Conservation (phyloP, 1,284 basidiomycete species). For the Malassezia nana region DNA sequence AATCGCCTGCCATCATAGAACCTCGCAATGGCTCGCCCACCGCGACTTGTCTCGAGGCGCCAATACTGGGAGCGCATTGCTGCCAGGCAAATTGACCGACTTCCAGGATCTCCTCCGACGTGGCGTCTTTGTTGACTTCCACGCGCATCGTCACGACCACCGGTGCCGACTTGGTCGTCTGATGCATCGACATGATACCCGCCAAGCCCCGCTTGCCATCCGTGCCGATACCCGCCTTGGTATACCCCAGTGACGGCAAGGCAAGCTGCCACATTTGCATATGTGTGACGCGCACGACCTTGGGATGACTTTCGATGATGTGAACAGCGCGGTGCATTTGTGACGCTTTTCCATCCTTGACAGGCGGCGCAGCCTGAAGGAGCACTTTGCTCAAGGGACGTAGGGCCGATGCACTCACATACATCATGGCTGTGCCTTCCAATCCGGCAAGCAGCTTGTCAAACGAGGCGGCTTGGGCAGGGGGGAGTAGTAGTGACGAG, state of each 20-base stretch:
- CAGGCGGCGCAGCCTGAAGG: conserved; percentile 36
- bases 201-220: conserved; percentile 25
- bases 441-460: conserved; percentile 46
- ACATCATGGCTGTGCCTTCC: conserved; percentile 42
- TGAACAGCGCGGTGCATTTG: conserved; percentile 26
- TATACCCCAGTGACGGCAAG: conserved; percentile 31
- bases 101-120: conserved; percentile 31
- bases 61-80: conserved; percentile 31
- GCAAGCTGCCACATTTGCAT: conserved; percentile 45
- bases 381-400: conserved; percentile 39
- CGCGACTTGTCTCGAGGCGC: conserved; percentile 26
- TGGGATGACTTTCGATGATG: conserved; percentile 30
- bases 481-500: conserved; percentile 32
- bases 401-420: conserved; percentile 36
- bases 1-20: conserved; percentile 33
- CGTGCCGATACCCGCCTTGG: conserved; percentile 10
- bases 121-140: conserved; percentile 25
- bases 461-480: conserved; percentile 38
- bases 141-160: conserved; percentile 36
- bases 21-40: conserved; percentile 39
- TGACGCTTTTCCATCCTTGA: conserved; percentile 16
- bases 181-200: conserved; percentile 17
- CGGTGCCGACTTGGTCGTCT: conserved; percentile 31
- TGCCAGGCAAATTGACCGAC: conserved; percentile 42
- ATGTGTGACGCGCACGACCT: conserved; percentile 30